Percentiles rank a stretch among this genome's conserved stretches.
Conservation (phyloP, 208 protist species). For the Acanthamoeba royreba region DNA sequence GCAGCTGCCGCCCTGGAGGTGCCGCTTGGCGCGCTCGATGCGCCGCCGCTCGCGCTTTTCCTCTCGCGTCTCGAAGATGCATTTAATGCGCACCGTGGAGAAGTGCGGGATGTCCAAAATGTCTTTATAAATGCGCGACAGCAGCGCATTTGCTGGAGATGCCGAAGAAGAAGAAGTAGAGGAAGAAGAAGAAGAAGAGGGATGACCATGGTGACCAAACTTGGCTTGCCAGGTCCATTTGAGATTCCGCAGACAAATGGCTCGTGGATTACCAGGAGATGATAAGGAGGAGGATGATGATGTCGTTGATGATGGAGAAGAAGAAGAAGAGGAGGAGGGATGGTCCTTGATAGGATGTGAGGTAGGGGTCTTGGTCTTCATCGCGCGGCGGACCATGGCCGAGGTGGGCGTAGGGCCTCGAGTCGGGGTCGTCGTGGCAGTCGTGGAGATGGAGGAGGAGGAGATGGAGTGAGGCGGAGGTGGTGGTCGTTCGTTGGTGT, state of each 20-base stretch:
- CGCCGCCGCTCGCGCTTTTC: not conserved
- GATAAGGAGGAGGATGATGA: not conserved
- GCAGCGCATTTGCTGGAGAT: not conserved
- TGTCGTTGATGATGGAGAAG: not conserved
- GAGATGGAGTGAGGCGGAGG: too few relatives aligned
- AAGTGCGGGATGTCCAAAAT: not conserved
- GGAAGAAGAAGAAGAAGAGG: too few relatives aligned
- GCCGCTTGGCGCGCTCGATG: not conserved
- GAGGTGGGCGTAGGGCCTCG: too few relatives aligned
- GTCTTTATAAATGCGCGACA: constrained; percentile 2
- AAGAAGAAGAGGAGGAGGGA: not conserved
- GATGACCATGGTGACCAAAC: too few relatives aligned
- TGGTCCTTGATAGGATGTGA: too few relatives aligned
- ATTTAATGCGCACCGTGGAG: not conserved
- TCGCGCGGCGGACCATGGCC: too few relatives aligned
- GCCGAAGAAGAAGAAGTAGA: too few relatives aligned
- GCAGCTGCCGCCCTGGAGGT: too few relatives aligned
- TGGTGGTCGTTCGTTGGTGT: too few relatives aligned
- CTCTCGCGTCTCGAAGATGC: not conserved
- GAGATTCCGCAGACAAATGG: constrained; percentile 16
- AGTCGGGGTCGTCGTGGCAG: too few relatives aligned
- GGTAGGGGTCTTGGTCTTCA: too few relatives aligned
- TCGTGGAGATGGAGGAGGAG: too few relatives aligned
- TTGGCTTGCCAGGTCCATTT: not conserved
- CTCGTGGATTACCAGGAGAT: not conserved